Percentiles rank a stretch among this genome's conserved stretches.
phyloP scores from a whole-genome alignment of 139 green algal species.

The Chlamydomonas schloesseri region DNA sequence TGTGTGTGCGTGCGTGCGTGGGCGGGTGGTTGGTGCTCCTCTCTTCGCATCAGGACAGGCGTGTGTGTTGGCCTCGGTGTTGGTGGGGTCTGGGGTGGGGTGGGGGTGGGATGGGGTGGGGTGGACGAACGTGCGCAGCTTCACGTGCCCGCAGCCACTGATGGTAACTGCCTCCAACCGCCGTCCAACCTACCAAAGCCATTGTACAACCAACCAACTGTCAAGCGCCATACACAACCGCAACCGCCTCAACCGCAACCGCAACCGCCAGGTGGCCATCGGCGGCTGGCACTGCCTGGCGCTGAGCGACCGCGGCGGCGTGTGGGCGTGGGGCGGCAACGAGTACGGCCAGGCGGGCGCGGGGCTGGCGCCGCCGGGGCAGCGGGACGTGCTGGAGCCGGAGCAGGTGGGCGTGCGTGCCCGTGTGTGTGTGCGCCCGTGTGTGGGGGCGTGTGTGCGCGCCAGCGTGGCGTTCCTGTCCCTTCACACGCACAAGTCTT shows the following conservation, averaged over 20 bases:
- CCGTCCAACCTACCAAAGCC: too few species aligned
- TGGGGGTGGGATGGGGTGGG: too few species aligned
- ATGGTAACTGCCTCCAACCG: too few species aligned
- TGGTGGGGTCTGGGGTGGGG: too few species aligned
- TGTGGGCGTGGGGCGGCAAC: constrained; percentile 88
- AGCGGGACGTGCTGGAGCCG: constrained; percentile 73
- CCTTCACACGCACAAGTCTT: too few species aligned
- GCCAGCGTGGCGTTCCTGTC: too few species aligned
- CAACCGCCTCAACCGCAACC: too few species aligned
- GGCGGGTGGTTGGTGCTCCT: neutral
- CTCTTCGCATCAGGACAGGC: too few species aligned
- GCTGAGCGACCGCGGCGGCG: constrained; percentile 63
- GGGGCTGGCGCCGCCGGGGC: constrained; percentile 28
- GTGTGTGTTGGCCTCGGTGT: neutral
- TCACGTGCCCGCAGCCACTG: too few species aligned
- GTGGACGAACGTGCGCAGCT: too few species aligned
- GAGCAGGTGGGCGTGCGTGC: constrained; percentile 5
- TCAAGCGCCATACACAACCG: too few species aligned
- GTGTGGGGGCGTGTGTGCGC: neutral
- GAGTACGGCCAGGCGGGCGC: constrained; percentile 86
- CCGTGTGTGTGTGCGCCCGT: neutral
- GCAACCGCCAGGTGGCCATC: constrained; percentile 91
- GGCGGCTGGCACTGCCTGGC: constrained; percentile 94
- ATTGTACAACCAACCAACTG: too few species aligned
- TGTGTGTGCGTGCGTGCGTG: neutral